Evolutionary conservation across 768 basidiomycete species (phyloP), one percentile per base, ranked within the genome.

Genomic region (Russula earlei): DNA sequence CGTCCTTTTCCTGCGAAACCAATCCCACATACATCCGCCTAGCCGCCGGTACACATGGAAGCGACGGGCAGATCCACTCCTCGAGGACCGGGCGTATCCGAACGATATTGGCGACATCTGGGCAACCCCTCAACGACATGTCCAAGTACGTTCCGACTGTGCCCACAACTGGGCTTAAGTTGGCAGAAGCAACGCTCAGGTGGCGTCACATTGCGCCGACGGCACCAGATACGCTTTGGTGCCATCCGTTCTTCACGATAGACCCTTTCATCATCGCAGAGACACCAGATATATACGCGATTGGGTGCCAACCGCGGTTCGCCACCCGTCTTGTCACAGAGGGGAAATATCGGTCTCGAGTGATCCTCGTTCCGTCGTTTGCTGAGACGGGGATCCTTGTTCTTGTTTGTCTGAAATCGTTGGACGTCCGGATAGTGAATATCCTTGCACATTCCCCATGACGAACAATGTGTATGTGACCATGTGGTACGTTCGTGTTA

Each of bases 191-290:
- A 40, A 94, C 92, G 11, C 75, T 99, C 33, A 80, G 77, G 63
- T 99, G 95, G 96, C 75, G 93, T 55, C 95, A 98, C 72, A 82
- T 96, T 68, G 93, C 96, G n/a, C 96, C 96, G 4, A 98, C 96
- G 8, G 95, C 95, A 24, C 96, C 96, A 25, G 96, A 99, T 70
- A 99, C 96, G 1, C 77, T 99, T 4, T 97, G 93, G 93, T 97
- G 96, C 64, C 94, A 97, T 68, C 96, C 96, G 17, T 98, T 87
- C 72, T 81, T 87, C 48, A 75, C 80, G 27, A 72, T 75, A 17
- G 96, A 99, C 66, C 96, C 96, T 0, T 99, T 99, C 71, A 75
- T 96, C 54, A 76, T 99, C 31, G 64, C 72, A n/a, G 78, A 84
- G 66, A 85, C 91, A 9, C 96, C 96, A 15, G 83, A 96, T 66